Evolutionary conservation across 345 rosid species (phyloP), one percentile per base, ranked within the genome.

Genomic region (Iberis pinnata): DNA sequence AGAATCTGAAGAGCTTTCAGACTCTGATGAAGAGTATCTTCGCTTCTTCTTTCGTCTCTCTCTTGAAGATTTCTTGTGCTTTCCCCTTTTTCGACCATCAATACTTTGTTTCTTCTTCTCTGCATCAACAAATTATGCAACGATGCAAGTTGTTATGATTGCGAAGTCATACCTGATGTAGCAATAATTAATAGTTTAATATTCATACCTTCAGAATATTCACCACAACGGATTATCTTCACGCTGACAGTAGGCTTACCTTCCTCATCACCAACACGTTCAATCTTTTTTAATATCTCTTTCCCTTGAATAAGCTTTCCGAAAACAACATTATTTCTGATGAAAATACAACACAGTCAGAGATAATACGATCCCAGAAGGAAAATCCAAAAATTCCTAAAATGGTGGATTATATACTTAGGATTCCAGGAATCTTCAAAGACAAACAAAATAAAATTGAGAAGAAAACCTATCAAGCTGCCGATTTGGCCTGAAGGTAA

Each of bases 241-340:
- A 88, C 95, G 2, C 83, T 88, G 37, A 92, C 99, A n/a, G 76
- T 53, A 17, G 92, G 94, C 42, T 61, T 65, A 60, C 95, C 97
- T 43, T 81, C 95, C 40, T 83, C 90, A 70, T 79, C 95, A 17
- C 88, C 97, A 11, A 51, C 85, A 66, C 71, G 60, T 76, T 92
- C 98, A 73, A 92, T 88, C 65, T 70, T 88, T 70, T 85, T 81
- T 51, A 92, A 60, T 58, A 86, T 67, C 57, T 88, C 82, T 35
- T 75, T 70, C 43, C 99, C 99, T 64, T 71, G 83, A 64, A 88
- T 82, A 69, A 92, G 87, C 83, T 86, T 79, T 69, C 97, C 97
- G 43, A 92, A 92, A 54, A 80, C 94, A 49, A 92, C 80, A 73
- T 68, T 64, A 48, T 79, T 88, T 72, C 97, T 86, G 83, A 35